Percentiles rank a stretch among this genome's conserved stretches.
Evolutionary conservation across 2,329 filamentous ascomycete species (phyloP).

Genomic region (Penicillium sp.): DNA sequence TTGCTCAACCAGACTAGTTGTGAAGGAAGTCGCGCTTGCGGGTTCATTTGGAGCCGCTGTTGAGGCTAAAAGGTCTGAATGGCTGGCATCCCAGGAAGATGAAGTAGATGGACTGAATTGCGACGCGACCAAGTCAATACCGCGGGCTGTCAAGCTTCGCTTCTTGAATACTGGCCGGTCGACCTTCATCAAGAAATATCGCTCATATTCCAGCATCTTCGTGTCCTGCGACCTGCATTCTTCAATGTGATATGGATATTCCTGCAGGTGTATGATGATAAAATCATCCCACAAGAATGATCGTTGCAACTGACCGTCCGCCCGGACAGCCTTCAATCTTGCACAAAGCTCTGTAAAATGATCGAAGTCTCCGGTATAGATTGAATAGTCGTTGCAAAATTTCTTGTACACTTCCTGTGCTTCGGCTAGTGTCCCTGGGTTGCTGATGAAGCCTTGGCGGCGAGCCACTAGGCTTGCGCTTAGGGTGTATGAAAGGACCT

Average conservation of each 20-base stretch:
- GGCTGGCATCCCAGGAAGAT: constrained; percentile 3
- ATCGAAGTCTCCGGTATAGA: constrained; percentile 38
- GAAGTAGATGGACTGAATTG: constrained; percentile 16
- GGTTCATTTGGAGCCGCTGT: background rate
- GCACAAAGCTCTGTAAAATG: constrained; percentile 42
- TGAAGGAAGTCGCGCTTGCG: constrained; percentile 24
- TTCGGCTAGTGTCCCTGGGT: constrained; percentile 18
- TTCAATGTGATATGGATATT: constrained; percentile 38
- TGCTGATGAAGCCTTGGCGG: constrained; percentile 23
- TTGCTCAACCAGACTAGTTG: constrained; percentile 26
- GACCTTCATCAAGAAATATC: constrained; percentile 39
- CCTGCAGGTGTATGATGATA: constrained; percentile 39
- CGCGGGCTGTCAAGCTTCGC: constrained; percentile 35
- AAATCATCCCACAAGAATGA: constrained; percentile 49
- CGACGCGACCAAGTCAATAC: constrained; percentile 31
- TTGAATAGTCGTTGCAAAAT: constrained; percentile 41
- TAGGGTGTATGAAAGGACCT: background rate
- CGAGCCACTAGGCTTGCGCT: constrained; percentile 19
- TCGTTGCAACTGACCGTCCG: constrained; percentile 29
- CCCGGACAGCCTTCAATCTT: constrained; percentile 35
- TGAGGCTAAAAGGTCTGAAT: background rate
- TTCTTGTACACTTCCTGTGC: constrained; percentile 34
- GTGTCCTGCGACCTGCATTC: constrained; percentile 25
- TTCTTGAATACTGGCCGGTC: constrained; percentile 35
- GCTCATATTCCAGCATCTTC: constrained; percentile 35